Base-by-base conservation (phyloP, 129 eudicot genomes). In the Dittrichia graveolens region DNA sequence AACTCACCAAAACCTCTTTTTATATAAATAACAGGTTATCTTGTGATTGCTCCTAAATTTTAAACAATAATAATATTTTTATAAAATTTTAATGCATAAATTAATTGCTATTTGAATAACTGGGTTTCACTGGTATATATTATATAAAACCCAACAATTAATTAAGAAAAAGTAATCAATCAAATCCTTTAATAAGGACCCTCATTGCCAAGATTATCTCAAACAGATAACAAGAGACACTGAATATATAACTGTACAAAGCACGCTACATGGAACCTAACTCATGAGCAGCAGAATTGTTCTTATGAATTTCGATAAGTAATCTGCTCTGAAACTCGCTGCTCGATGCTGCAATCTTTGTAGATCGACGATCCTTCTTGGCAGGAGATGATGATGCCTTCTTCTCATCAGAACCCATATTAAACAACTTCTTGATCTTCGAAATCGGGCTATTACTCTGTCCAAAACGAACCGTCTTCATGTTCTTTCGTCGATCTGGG, bases 391-490 rank as follows among this genome's bases (percentile, higher is more conserved):
- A 68, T 8, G 40, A n/a, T n/a, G n/a, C n/a, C n/a, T n/a, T 35
- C 9, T 49, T 34, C 7, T 61, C 70, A 59, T 52, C 57, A 3
- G 82, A 70, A 52, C 82, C 72, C 43, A 70, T 70, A 11, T 69
- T 61, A 54, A 78, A 78, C 77, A 78, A 8, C 71, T 70, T 78
- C 82, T 78, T 78, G 57, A 78, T 69, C 82, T 78, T 78, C 2
- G 82, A 78, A 11, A 78, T 70, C 24, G 43, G 42, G 50, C 82
- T 67, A 2, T 57, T 15, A 3, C 66, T 52, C 65, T 62, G 77
- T 8, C 82, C 82, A 50, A 78, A 69, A 0, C 72, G 72, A 34
- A 40, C 71, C 0, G 82, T 78, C 65, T 78, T 70, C 66, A 78
- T 61, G 65, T 78, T 78, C 72, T 78, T 78, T 52, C 82, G 77